Evolutionary conservation across 176 grass and related monocot genomes (phyloP), one percentile per base, ranked within the genome.

Genomic region (Themeda triandra): DNA sequence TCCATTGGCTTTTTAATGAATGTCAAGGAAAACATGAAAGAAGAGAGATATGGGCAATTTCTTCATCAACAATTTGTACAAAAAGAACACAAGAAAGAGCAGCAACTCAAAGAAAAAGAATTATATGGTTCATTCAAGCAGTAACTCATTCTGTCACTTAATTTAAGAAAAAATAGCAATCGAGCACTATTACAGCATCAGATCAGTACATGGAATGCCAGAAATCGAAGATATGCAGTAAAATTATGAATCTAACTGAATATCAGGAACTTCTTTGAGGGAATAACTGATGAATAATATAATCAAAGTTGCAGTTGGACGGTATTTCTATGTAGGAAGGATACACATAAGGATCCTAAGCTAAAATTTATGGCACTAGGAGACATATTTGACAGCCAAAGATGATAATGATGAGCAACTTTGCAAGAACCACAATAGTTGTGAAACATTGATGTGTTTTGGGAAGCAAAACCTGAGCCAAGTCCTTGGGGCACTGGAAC

Each of bases 401-500:
- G 10, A 65, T 48, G 10, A 35, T 46, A 12, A 60, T 78, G 1
- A 5, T 71, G 44, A 80, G 32, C 6, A 74, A 58, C 21, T 60
- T 66, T 46, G 2, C 33, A 87, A 32, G 28, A 83, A 65, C 17
- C 32, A 58, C 13, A 29, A 8, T 41, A 60, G 23, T 23, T 30
- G 21, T 65, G 0, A 6, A 27, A 73, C 27, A 72, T 62, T 60
- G 8, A 79, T 46, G 60, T 29, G 68, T 87, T 69, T 79, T 41
- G 4, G 62, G 63, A 88, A 64, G 31, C 76, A 92, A 92, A 92
- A 99, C 96, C 93, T 99, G 83, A 79, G 96, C 96, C 89, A 96
- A 94, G 45, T 99, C 96, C 78, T 94, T 91, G 48, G 96, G 83
- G 81, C 96, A 99, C 21, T 88, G 83, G 68, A 94, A 95, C 86